Conservation (phyloP, 345 rosid species). For the Moringa oleifera region DNA sequence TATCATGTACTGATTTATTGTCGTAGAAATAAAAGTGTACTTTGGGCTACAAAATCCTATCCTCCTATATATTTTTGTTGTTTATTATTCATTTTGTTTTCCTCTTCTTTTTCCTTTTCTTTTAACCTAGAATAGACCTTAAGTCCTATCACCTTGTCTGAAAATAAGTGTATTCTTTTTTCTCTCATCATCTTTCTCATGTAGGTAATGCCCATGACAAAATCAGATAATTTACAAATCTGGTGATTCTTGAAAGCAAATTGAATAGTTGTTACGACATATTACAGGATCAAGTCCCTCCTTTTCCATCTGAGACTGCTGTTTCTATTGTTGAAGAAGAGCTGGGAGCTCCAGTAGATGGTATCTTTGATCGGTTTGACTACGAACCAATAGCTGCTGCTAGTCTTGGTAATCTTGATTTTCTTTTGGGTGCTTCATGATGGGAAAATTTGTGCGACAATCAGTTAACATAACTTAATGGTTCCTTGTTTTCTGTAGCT, state of each 20-base stretch:
- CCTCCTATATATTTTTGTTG: no score
- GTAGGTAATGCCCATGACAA: not conserved
- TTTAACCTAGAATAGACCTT: not conserved
- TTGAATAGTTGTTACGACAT: constrained; percentile 14
- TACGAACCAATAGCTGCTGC: constrained; percentile 97
- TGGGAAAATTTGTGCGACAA: constrained; percentile 11
- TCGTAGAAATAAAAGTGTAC: no score
- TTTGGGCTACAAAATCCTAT: no score
- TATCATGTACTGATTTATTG: no score
- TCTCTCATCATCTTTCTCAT: not conserved
- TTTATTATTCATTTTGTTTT: no score
- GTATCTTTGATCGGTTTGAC: constrained; percentile 74
- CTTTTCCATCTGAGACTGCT: constrained; percentile 91
- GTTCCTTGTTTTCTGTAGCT: constrained; percentile 7
- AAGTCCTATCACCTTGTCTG: no score
- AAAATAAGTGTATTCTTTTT: not conserved
- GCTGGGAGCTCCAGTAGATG: constrained; percentile 70
- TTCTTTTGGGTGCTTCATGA: constrained; percentile 10
- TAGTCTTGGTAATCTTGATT: constrained; percentile 70
- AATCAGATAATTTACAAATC: not conserved
- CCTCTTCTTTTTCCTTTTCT: not conserved
- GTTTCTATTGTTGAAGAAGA: constrained; percentile 82
- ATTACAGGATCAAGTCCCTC: constrained; percentile 98
- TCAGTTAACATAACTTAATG: not conserved
- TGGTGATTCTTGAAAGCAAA: not conserved